Base-by-base conservation (phyloP, 2,329 filamentous ascomycete genomes). In the Zalaria obscura region DNA sequence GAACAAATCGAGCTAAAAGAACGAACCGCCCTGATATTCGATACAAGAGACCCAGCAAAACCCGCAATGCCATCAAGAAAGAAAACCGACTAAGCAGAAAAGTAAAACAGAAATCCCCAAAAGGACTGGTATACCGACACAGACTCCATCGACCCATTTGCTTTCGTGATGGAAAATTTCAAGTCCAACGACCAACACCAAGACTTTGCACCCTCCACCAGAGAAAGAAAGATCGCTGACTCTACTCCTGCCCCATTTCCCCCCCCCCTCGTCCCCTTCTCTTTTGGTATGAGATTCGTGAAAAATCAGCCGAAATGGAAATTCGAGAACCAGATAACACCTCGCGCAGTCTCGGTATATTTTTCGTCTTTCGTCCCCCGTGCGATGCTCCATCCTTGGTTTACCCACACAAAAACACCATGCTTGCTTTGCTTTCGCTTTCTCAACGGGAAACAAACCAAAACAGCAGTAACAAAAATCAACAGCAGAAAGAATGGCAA, bases 211-310 rank as follows among this genome's bases (percentile, higher is more conserved):
- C 4, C 39, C 32, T n/a, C 33, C 38, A 34, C 32, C 25, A 27
- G 35, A 40, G 27, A 34, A 40, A 35, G 27, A 43, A 38, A 38
- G 39, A 35, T 31, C 36, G 7, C 29, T n/a, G 29, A 18, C 2
- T 18, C 18, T 18, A 18, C 18, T 32, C 29, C 7, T 32, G 29
- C 29, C 29, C n/a, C 7, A 32, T n/a, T 7, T n/a, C 29, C 29
- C 7, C 29, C 29, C 7, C 29, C 2, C 29, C n/a, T 32, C 29
- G 7, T 32, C n/a, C 29, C 29, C 7, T n/a, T 35, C 36, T 36
- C 34, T 44, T 40, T 44, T 35, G 36, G 40, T 41, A 39, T 44
- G 39, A 44, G 39, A 44, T 35, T 44, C 42, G 42, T 44, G 38
- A 44, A 41, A 33, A 42, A 42, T 29, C 38, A 42, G 35, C 18